Percentiles rank a stretch among this genome's conserved stretches.
Evolutionary conservation across 495 filamentous ascomycete species (phyloP).

Genomic region (Podospora comata): DNA sequence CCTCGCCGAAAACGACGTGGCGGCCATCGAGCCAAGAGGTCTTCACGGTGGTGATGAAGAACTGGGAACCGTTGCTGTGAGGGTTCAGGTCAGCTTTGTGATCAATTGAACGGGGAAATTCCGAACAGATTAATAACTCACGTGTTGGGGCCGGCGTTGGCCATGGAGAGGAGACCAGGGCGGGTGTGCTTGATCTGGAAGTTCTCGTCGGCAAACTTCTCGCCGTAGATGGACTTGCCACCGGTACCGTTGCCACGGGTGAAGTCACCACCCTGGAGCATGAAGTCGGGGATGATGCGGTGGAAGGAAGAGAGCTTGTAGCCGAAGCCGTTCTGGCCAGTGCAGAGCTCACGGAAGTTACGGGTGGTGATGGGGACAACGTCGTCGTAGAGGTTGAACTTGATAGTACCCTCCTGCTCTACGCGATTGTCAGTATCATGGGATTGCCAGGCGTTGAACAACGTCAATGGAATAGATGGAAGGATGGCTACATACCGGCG

Average conservation of each 20-base stretch:
- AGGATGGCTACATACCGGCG: slow-evolving; percentile 56
- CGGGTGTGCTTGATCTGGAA: slow-evolving; percentile 61
- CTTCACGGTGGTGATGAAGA: slow-evolving; percentile 71
- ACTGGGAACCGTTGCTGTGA: slow-evolving; percentile 69
- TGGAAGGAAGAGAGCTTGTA: slow-evolving; percentile 84
- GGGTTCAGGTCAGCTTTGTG: neutral
- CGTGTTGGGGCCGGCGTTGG: slow-evolving; percentile 78
- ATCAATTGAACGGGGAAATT: neutral
- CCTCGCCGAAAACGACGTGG: slow-evolving; percentile 81
- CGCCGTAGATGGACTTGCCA: slow-evolving; percentile 84
- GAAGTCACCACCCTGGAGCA: slow-evolving; percentile 99
- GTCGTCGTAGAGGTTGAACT: slow-evolving; percentile 85
- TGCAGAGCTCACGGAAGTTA: slow-evolving; percentile 95
- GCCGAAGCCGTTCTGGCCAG: slow-evolving; percentile 84
- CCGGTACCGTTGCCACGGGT: slow-evolving; percentile 89
- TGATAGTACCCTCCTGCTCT: slow-evolving; percentile 79
- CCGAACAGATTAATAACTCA: slow-evolving; percentile 38
- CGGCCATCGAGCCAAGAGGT: slow-evolving; percentile 74
- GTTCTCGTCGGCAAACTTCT: slow-evolving; percentile 83
- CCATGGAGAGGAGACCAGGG: slow-evolving; percentile 73
- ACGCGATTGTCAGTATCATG: slow-evolving; percentile 14
- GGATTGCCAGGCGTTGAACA: neutral
- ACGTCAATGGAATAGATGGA: neutral
- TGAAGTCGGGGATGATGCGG: slow-evolving; percentile 93
- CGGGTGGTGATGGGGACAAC: slow-evolving; percentile 85